Percentiles rank a stretch among this genome's conserved stretches.
These are phyloP conservation scores for Vaccinium myrtillus DNA, from an alignment of 148 eudicot genomes.

Conservation along the genomic window DNA sequence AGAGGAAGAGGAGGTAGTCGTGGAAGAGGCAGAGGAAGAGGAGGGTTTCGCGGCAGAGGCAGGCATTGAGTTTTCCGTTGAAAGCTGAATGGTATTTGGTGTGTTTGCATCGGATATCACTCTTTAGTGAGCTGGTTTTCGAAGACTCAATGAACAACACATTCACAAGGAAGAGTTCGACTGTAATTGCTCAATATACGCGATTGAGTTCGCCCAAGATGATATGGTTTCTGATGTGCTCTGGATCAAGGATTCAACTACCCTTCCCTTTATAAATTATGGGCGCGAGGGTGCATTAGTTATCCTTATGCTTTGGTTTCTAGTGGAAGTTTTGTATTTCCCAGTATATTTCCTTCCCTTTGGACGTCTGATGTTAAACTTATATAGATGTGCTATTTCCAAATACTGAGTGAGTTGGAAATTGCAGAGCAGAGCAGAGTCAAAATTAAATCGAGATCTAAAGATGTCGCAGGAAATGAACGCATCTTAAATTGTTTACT, in stretches of 20 bases:
- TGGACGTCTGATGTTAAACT: not conserved
- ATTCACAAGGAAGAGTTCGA: not conserved
- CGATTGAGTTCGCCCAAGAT: not conserved
- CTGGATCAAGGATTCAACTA: not conserved
- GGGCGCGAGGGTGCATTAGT: constrained; percentile 3
- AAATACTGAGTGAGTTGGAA: not conserved
- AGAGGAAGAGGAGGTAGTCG: constrained; percentile 38
- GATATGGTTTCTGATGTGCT: not conserved
- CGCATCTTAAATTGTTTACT: not conserved
- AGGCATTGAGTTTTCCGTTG: constrained; percentile 22
- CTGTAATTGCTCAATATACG: not conserved
- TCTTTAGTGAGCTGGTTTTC: not conserved
- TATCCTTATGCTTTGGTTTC: not conserved
- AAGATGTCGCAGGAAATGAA: not conserved
- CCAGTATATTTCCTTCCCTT: not conserved
- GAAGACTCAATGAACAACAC: not conserved
- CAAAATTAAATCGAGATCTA: not conserved
- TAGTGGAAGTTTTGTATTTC: not conserved
- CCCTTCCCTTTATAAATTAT: not conserved
- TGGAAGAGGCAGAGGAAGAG: constrained; percentile 51
- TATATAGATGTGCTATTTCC: not conserved
- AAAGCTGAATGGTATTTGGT: not conserved
- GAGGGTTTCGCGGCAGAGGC: constrained; percentile 48
- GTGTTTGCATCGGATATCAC: not conserved
- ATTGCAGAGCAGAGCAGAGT: not conserved